phyloP scores from a whole-genome alignment of 169 alveolate species.

The Cryptosporidium canis region DNA sequence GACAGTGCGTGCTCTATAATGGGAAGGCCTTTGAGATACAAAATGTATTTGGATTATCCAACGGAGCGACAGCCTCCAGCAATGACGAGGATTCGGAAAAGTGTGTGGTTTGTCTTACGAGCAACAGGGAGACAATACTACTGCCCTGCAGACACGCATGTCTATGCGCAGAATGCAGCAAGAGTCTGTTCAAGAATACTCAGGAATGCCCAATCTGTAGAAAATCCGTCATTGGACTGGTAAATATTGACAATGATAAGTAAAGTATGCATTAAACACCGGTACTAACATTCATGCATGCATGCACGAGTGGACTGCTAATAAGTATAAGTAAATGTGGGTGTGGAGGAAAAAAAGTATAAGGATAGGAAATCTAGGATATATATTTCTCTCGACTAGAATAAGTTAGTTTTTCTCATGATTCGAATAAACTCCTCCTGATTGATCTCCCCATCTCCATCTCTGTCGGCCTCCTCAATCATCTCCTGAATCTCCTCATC shows the following conservation, averaged over 20 bases:
- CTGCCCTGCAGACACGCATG: conserved; percentile 71
- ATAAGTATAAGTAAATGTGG: no score
- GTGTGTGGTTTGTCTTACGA: conserved; percentile 55
- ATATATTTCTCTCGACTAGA: conserved; percentile 73
- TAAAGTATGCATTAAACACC: background rate
- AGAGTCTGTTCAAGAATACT: background rate
- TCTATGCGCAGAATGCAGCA: conserved; percentile 40
- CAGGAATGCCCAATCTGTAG: conserved; percentile 60
- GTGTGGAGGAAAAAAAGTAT: no score
- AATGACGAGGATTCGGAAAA: conserved; percentile 28
- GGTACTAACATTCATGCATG: background rate
- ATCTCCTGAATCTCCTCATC: conserved; percentile 98
- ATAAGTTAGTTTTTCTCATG: conserved; percentile 94
- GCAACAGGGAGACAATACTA: conserved; percentile 20
- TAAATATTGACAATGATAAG: conserved; percentile 46
- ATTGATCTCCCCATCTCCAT: conserved; percentile 95
- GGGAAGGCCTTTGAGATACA: conserved; percentile 54
- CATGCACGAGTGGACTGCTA: background rate
- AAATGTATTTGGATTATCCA: conserved; percentile 38
- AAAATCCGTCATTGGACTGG: conserved; percentile 6
- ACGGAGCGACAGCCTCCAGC: background rate
- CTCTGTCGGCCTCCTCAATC: conserved; percentile 97
- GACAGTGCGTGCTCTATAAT: conserved; percentile 64
- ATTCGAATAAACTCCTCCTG: conserved; percentile 95
- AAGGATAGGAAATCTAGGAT: background rate